Base-by-base conservation (phyloP, 73 alveolate genomes). In the Paramecium sexaurelia region DNA sequence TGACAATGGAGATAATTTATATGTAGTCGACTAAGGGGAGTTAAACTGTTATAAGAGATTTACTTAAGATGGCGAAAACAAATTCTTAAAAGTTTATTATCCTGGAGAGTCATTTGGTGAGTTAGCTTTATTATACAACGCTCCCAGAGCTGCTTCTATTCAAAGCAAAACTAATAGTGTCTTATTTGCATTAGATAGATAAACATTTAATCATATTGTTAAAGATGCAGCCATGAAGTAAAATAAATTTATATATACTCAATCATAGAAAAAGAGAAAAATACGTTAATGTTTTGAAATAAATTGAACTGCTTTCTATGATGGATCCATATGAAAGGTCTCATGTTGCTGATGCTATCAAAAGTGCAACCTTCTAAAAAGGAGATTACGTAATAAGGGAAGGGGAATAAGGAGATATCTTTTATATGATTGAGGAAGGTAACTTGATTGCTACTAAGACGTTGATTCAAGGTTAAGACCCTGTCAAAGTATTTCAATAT, bases 31-130 rank as follows among this genome's bases (percentile, higher is more conserved):
- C 83, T 55, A 93, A 39, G 99, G 99, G 3, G 91, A 91, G 33
- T 92, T 96, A 68, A 92, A 95, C 24, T 97, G 99, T 94, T 75
- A 51, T 29, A 96, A 95, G 91, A 55, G 55, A 4, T 68, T 92
- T 40, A 87, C 95, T 9, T 97, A 97, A 10, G 97, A 95, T 39
- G 96, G 92, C 7, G 95, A 96, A 55, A 87, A 94, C 22, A 95
- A 84, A 69, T 92, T 43, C 66, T 39, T 95, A 29, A 93, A 94
- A 83, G 57, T 83, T 10, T 96, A 95, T 90, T 87, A 45, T 20
- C 93, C 96, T n/a, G 99, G 99, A 36, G 99, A 97, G 55, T 92
- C 98, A 29, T 97, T 97, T 92, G 99, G 99, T 24, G 99, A 97
- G 84, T 84, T 96, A 55, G 98, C 99, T 27, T 90, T 97, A 36